A percentile compares a stretch with the other conserved stretches of the same genome.
Conservation (phyloP, 768 basidiomycete species). For the Auriculariales sp. region DNA sequence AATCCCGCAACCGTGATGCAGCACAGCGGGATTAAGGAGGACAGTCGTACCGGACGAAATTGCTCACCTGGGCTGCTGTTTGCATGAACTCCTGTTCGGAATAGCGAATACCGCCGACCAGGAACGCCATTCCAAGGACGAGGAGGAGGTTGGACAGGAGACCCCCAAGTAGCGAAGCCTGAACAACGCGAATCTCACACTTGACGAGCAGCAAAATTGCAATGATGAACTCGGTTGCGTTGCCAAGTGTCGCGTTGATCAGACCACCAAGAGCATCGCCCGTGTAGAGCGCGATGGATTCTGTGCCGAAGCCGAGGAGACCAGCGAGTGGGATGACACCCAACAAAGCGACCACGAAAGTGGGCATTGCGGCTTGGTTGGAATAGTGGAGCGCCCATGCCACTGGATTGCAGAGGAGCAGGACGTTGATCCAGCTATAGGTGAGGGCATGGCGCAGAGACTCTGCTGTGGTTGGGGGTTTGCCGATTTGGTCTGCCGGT, state of each 20-base stretch:
- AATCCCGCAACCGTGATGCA: too few species aligned
- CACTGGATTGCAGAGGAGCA: background rate
- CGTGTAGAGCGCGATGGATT: slow-evolving; percentile 34
- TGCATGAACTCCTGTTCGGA: slow-evolving; percentile 37
- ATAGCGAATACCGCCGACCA: slow-evolving; percentile 27
- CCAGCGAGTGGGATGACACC: slow-evolving; percentile 38
- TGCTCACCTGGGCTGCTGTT: slow-evolving; percentile 34
- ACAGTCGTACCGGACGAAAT: too few species aligned
- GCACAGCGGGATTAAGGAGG: too few species aligned
- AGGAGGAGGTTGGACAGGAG: slow-evolving; percentile 28
- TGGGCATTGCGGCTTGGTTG: background rate
- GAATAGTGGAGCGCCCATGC: background rate
- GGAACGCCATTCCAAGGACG: slow-evolving; percentile 18
- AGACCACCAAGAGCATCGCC: slow-evolving; percentile 36
- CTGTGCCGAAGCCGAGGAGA: slow-evolving; percentile 36
- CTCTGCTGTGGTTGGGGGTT: background rate
- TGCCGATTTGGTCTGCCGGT: background rate
- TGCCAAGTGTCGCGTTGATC: slow-evolving; percentile 38
- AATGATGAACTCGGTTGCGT: slow-evolving; percentile 39
- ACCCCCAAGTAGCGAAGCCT: slow-evolving; percentile 36
- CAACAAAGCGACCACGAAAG: slow-evolving; percentile 32
- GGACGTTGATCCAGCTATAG: background rate
- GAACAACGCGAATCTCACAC: slow-evolving; percentile 40
- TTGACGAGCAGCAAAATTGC: slow-evolving; percentile 18
- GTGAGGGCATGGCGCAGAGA: background rate